Conservation (phyloP, 177 flowering plant genomes). For the Vitis hybrid region DNA sequence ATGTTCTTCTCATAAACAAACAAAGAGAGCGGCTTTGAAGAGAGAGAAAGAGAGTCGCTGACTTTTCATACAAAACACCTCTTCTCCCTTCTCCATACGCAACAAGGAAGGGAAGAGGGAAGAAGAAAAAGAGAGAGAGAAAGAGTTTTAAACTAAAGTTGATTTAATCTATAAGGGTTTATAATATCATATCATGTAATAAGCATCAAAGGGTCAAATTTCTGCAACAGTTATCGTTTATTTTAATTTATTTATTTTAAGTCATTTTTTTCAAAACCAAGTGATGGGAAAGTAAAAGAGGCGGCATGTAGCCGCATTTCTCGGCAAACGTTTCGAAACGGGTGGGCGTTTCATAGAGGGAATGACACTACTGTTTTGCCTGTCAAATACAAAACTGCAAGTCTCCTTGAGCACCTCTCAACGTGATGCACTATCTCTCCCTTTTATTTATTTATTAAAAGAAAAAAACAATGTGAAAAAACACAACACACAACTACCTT, state of each 20-base stretch:
- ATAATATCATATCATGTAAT: neutral
- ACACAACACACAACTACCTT: too few species aligned
- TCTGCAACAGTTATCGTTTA: neutral
- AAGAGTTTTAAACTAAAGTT: neutral
- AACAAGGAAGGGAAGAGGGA: constrained; percentile 20
- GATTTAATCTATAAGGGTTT: too few species aligned
- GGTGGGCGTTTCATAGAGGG: neutral
- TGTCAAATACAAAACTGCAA: neutral
- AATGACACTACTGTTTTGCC: too few species aligned
- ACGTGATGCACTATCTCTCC: too few species aligned
- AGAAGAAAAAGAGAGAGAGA: constrained; percentile 10
- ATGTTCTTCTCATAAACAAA: constrained; percentile 9
- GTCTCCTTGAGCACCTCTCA: neutral
- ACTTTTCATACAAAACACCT: constrained; percentile 54
- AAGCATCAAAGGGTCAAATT: constrained; percentile 26
- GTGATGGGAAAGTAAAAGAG: constrained; percentile 43
- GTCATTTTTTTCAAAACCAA: constrained; percentile 9
- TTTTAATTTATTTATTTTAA: neutral
- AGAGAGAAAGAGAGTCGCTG: constrained; percentile 47
- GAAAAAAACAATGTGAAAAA: too few species aligned
- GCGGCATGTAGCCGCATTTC: constrained; percentile 84
- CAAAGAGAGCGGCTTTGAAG: constrained; percentile 12
- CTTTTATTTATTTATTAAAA: too few species aligned
- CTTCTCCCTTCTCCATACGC: constrained; percentile 29
- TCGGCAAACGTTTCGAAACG: constrained; percentile 48